Evolutionary conservation across 2,329 filamentous ascomycete species (phyloP).

Genomic region (Colletotrichum sp.): DNA sequence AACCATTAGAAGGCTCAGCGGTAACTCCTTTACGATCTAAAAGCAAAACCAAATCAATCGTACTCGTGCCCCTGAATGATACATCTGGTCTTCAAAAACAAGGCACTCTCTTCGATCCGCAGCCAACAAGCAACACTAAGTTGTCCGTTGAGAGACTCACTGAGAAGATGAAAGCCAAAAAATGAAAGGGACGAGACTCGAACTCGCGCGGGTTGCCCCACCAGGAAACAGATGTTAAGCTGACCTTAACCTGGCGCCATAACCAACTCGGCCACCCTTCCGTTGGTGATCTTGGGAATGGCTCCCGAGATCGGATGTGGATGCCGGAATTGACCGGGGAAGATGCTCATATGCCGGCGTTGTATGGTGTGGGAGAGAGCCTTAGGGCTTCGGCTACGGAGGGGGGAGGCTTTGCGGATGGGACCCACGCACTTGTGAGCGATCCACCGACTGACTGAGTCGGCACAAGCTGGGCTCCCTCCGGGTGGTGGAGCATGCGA

Average conservation of each 20-base stretch:
- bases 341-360: background rate
- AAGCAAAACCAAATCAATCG: background rate
- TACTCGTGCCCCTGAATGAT: background rate
- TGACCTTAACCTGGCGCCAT: conserved; percentile 21
- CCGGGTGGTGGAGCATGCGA: background rate
- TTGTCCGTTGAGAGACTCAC: background rate
- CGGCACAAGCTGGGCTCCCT: background rate
- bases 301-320: background rate
- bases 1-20: background rate
- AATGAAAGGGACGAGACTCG: conserved; percentile 19
- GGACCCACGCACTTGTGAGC: background rate
- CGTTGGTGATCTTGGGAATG: background rate
- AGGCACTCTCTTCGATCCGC: background rate
- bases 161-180: background rate
- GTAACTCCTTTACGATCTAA: background rate
- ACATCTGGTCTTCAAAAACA: background rate
- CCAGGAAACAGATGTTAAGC: conserved; percentile 22
- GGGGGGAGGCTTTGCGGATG: background rate
- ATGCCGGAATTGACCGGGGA: background rate
- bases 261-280: conserved; percentile 23
- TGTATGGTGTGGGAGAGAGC: background rate
- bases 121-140: background rate
- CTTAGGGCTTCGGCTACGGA: conserved; percentile 3
- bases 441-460: background rate
- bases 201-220: conserved; percentile 23